Conservation (phyloP, 2,329 filamentous ascomycete species). For the Aureobasidium sp. region DNA sequence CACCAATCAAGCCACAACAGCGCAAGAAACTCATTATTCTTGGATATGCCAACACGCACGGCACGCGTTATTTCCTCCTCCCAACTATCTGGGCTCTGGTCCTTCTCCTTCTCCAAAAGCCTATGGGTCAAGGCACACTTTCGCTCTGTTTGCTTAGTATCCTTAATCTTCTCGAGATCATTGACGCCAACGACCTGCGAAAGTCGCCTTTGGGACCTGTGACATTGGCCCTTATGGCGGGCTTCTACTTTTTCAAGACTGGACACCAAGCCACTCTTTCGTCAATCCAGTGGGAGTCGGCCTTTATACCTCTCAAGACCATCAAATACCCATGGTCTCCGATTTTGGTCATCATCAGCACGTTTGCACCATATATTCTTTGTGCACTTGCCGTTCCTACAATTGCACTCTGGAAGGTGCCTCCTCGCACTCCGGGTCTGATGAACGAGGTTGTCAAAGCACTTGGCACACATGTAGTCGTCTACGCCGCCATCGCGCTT, state of each 20-base stretch:
- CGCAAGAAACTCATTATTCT: conserved; percentile 56
- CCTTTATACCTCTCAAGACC: conserved; percentile 78
- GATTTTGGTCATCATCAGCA: conserved; percentile 74
- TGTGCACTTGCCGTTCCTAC: conserved; percentile 74
- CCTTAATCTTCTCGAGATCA: conserved; percentile 62
- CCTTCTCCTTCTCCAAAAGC: conserved; percentile 78
- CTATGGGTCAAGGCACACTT: conserved; percentile 83
- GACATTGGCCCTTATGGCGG: conserved; percentile 78
- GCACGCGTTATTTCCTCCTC: conserved; percentile 80
- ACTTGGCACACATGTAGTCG: conserved; percentile 67
- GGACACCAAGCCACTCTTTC: conserved; percentile 85
- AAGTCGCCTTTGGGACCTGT: conserved; percentile 72
- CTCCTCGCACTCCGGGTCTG: conserved; percentile 57
- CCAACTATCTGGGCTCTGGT: conserved; percentile 70
- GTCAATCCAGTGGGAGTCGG: conserved; percentile 91
- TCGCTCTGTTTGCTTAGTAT: conserved; percentile 82
- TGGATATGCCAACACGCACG: conserved; percentile 89
- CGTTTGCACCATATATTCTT: conserved; percentile 81
- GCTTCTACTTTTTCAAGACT: conserved; percentile 95
- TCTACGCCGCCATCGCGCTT: conserved; percentile 74
- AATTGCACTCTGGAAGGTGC: conserved; percentile 80
- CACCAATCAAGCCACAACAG: conserved; percentile 29
- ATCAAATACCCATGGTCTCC: conserved; percentile 88
- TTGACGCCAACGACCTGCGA: conserved; percentile 55
- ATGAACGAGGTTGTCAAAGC: conserved; percentile 65